A percentile compares a stretch with the other conserved stretches of the same genome.
Evolutionary conservation across 1,284 basidiomycete species (phyloP).

Genomic region (Schizopora paradoxa): DNA sequence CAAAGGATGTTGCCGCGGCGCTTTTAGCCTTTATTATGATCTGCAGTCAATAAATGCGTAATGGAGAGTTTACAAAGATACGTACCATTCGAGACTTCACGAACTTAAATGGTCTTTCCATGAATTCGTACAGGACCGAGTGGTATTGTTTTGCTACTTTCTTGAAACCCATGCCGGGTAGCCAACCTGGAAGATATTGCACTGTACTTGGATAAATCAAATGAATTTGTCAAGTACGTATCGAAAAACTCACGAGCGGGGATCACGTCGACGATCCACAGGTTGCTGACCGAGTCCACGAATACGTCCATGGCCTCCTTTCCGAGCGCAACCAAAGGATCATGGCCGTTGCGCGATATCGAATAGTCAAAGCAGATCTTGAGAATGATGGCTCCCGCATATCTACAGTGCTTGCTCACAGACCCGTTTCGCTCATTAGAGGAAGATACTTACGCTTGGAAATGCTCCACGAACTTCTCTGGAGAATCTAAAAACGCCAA

Average conservation of each 20-base stretch:
- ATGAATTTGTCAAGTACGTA: neutral
- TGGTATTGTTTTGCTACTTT: neutral
- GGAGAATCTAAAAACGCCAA: neutral
- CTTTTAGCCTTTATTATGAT: too few relatives aligned
- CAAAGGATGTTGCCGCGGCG: too few relatives aligned
- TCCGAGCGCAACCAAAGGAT: neutral
- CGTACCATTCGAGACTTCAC: neutral
- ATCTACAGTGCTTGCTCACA: neutral
- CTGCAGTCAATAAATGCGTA: too few relatives aligned
- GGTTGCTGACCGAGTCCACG: neutral
- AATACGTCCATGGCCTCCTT: neutral
- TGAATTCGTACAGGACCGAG: neutral
- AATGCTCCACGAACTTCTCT: neutral
- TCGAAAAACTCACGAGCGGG: neutral
- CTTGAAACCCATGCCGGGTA: slow-evolving; percentile 12
- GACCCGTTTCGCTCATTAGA: neutral
- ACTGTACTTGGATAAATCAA: neutral
- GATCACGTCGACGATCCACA: slow-evolving; percentile 1
- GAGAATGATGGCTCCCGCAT: neutral
- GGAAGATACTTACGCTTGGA: neutral
- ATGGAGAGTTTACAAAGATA: too few relatives aligned
- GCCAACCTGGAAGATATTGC: slow-evolving; percentile 13
- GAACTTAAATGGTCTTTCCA: neutral
- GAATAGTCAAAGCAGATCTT: neutral
- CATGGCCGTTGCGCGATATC: neutral